Evolutionary conservation across 2,329 filamentous ascomycete genomes (phyloP), one percentile per base, ranked within the genome.

Genomic region (Calycina marina): DNA sequence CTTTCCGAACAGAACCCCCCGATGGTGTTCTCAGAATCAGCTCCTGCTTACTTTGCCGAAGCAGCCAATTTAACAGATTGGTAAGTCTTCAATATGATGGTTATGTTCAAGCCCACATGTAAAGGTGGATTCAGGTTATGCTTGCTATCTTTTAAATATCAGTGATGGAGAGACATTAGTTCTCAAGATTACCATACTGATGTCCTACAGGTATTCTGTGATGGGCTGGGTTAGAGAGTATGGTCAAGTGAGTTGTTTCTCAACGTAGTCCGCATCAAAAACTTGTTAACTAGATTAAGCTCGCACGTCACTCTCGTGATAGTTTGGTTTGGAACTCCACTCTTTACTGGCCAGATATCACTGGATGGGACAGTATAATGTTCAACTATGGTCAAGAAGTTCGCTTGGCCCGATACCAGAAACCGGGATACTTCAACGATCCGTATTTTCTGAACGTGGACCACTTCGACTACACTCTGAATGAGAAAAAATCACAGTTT

Each of bases 31-130:
- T 49, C 43, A 5, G 54, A 51, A 37, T 58, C 54, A 11, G 56
- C 66, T 13, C 46, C 56, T 0, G 63, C 59, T 18, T 72, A 72
- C 42, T 59, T 70, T 52, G 70, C 60, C 52, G 52, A 52, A 11
- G 55, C 47, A 0, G 3, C 52, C 64, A 18, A 49, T 55, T 8
- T 56, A 14, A 31, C 58, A 57, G 40, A 54, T 57, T 40, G 56
- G 59, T n/a, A n/a, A n/a, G n/a, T n/a, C n/a, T n/a, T n/a, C n/a
- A n/a, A n/a, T n/a, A n/a, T n/a, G n/a, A n/a, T n/a, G n/a, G n/a
- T n/a, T n/a, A n/a, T n/a, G n/a, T n/a, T n/a, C n/a, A n/a, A n/a
- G n/a, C n/a, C n/a, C n/a, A n/a, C n/a, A n/a, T n/a, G n/a, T n/a
- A n/a, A n/a, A n/a, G n/a, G n/a, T n/a, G n/a, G n/a, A n/a, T n/a